phyloP scores from a whole-genome alignment of 805 yeast genomes.

The Sugiyamaella qingdaonensis region DNA sequence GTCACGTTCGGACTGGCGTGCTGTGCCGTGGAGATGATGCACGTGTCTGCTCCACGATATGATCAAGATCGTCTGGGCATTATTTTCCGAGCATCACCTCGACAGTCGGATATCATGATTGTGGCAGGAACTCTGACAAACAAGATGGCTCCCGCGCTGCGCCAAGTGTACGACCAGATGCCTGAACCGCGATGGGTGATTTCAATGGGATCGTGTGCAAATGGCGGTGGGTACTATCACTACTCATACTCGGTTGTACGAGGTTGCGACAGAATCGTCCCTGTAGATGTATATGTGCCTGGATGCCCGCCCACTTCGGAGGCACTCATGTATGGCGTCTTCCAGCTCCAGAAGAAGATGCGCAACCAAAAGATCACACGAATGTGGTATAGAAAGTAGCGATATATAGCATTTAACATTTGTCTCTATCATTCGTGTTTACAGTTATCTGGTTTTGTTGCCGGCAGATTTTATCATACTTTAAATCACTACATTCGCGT shows the following conservation, averaged over 20 bases:
- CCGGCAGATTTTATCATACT: too few species aligned
- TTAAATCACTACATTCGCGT: too few species aligned
- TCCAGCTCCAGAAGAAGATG: constrained; percentile 88
- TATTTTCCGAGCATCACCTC: constrained; percentile 89
- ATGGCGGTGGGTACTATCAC: constrained; percentile 91
- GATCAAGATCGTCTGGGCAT: constrained; percentile 91
- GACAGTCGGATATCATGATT: constrained; percentile 88
- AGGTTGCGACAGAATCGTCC: constrained; percentile 84
- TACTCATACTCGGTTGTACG: constrained; percentile 84
- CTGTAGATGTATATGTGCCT: constrained; percentile 87
- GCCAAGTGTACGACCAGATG: constrained; percentile 93
- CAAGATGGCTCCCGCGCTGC: constrained; percentile 89
- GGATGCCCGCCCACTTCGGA: constrained; percentile 93
- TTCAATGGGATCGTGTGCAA: constrained; percentile 92
- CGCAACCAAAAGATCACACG: constrained; percentile 74
- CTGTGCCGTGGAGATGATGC: constrained; percentile 96
- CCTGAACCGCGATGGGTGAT: constrained; percentile 94
- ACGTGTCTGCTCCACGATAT: constrained; percentile 82
- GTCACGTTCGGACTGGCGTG: constrained; percentile 89
- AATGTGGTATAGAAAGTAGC: constrained; percentile 71
- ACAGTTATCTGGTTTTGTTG: too few species aligned
- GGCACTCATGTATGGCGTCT: constrained; percentile 86
- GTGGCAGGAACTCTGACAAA: constrained; percentile 90
- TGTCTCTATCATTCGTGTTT: neutral
- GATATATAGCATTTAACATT: constrained; percentile 1